Percentiles rank a stretch among this genome's conserved stretches.
Conservation (phyloP, 2,329 filamentous ascomycete species). For the Lachnellula subtilissima region DNA sequence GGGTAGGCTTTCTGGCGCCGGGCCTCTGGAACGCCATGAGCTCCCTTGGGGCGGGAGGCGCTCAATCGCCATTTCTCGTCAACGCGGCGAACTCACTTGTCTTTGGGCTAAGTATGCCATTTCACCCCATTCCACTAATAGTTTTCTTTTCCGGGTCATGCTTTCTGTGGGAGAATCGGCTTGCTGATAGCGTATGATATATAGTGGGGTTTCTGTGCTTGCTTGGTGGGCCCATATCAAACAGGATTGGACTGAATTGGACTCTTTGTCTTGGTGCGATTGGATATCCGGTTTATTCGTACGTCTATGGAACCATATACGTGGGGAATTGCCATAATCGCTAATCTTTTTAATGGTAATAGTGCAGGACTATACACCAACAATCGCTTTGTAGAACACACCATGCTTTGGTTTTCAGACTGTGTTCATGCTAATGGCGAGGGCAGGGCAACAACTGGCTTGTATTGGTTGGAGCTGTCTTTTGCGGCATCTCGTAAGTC, state of each 20-base stretch:
- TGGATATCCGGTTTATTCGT: constrained; percentile 38
- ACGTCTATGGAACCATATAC: constrained; percentile 3
- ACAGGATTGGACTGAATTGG: constrained; percentile 64
- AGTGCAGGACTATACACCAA: constrained; percentile 57
- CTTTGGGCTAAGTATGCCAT: constrained; percentile 51
- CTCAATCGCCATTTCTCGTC: constrained; percentile 37
- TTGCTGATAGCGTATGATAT: constrained; percentile 48
- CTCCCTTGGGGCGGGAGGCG: constrained; percentile 38
- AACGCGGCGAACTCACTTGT: constrained; percentile 42
- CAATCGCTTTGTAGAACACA: constrained; percentile 47
- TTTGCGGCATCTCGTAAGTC: constrained; percentile 51
- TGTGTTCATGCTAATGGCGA: neutral
- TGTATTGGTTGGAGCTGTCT: constrained; percentile 58
- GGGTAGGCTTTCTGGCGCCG: constrained; percentile 36
- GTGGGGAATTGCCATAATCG: neutral
- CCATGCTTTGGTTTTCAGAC: constrained; percentile 41
- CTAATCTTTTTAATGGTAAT: neutral
- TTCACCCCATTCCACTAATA: constrained; percentile 39
- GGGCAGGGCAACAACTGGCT: constrained; percentile 56
- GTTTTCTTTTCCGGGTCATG: constrained; percentile 50
- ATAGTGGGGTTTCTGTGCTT: constrained; percentile 46
- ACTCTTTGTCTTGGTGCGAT: constrained; percentile 51
- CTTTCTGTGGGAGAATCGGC: neutral
- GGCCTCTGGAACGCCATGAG: constrained; percentile 42
- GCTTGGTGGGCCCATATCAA: constrained; percentile 57